phyloP scores from a whole-genome alignment of 1,284 basidiomycete genomes.

The Ustilago tritici region DNA sequence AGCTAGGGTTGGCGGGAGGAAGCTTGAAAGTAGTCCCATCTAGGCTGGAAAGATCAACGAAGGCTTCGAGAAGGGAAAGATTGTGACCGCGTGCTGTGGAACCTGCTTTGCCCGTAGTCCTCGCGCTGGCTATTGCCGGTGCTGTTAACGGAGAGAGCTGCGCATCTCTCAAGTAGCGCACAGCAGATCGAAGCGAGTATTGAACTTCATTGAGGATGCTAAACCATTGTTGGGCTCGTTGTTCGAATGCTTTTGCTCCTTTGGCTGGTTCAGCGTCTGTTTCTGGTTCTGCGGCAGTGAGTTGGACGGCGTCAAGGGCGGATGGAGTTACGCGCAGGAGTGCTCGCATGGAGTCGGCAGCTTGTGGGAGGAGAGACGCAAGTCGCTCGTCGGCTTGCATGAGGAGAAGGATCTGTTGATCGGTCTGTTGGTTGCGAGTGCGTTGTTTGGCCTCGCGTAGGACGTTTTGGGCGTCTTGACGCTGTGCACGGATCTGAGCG shows the following conservation, averaged over 20 bases:
- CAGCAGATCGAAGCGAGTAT: conserved; percentile 39
- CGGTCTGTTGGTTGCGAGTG: conserved; percentile 42
- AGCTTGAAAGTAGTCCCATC: conserved; percentile 44
- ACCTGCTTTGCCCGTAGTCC: conserved; percentile 38
- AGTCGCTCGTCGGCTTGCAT: conserved; percentile 53
- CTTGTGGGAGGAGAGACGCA: conserved; percentile 42
- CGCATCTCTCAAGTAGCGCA: conserved; percentile 37
- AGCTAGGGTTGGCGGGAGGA: conserved; percentile 12
- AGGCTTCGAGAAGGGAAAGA: conserved; percentile 46
- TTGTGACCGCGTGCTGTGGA: conserved; percentile 36
- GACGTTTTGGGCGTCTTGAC: conserved; percentile 40
- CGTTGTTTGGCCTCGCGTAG: conserved; percentile 41
- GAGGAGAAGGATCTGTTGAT: conserved; percentile 51
- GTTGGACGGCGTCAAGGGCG: conserved; percentile 3
- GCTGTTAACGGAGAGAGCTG: conserved; percentile 43
- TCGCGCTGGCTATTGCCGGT: conserved; percentile 30
- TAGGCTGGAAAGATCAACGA: conserved; percentile 38
- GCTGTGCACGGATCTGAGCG: conserved; percentile 36
- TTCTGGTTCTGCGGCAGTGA: conserved; percentile 3
- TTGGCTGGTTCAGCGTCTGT: background rate
- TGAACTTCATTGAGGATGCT: conserved; percentile 56
- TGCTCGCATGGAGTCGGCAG: conserved; percentile 49
- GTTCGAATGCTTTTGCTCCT: conserved; percentile 50
- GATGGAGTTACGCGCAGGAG: conserved; percentile 23
- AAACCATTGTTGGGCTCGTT: conserved; percentile 51